Evolutionary conservation across 495 filamentous ascomycete genomes (phyloP), one percentile per base, ranked within the genome.

Genomic region (Hypoxylon lienhwacheense): DNA sequence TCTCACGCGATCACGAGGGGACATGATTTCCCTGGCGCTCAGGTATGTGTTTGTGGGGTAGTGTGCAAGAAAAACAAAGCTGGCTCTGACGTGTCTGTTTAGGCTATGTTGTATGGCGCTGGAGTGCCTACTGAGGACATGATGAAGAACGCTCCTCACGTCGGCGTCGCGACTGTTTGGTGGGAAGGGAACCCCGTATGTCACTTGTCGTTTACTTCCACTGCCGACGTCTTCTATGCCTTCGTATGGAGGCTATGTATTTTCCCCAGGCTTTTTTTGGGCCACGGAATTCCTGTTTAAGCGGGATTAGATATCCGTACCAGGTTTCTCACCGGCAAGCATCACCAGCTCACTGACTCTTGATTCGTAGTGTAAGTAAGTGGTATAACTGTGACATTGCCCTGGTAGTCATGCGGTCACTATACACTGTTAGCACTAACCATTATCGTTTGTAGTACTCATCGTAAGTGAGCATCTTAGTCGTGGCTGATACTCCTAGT

Each of bases 61-160:
- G 3, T n/a, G 0, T n/a, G n/a, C n/a, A n/a, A n/a, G n/a, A n/a
- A n/a, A n/a, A 26, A 7, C 19, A 31, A 33, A 39, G 0, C 5
- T 1, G 25, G n/a, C 11, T 36, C 50, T 47, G 15, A 41, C 42
- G 43, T 26, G 61, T 47, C 25, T 14, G 43, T 25, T 8, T 55
- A 95, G 85, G 92, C 92, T 53, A 98, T 98, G 93, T 80, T 97
- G 2, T 97, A 93, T 72, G 91, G 89, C 4, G 92, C 92, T 7
- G 93, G 93, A 19, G 86, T 97, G 21, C 91, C 91, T 10, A 78
- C 90, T 61, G 77, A 82, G 60, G 79, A 92, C 21, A 80, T 87
- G 57, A 96, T 97, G 90, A 88, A 90, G 67, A 93, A 81, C 45
- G 85, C 85, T 43, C 90, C 92, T 5, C 93, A 98, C 50, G 89